Evolutionary conservation across 2,329 filamentous ascomycete species (phyloP).

Genomic region (Peltaster fructicola): DNA sequence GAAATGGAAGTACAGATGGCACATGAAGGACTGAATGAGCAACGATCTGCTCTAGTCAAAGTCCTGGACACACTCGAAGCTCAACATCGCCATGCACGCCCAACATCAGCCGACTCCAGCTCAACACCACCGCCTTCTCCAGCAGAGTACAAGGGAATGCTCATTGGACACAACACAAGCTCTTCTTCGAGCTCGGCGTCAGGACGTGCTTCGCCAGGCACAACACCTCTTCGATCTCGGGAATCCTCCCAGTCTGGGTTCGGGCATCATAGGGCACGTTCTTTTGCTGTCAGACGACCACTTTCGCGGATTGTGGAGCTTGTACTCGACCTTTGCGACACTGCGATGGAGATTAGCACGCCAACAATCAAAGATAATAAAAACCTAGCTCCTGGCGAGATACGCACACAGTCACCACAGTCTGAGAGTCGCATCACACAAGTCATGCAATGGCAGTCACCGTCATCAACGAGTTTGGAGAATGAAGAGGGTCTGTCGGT

Average conservation of each 20-base stretch:
- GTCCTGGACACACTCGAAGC: conserved; percentile 84
- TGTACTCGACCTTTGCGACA: conserved; percentile 87
- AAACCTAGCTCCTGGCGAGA: conserved; percentile 49
- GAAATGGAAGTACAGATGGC: conserved; percentile 97
- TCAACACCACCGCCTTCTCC: conserved; percentile 15
- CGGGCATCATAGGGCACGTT: conserved; percentile 64
- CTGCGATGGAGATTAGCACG: conserved; percentile 82
- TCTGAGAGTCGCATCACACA: conserved; percentile 91
- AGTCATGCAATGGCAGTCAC: conserved; percentile 91
- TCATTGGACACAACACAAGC: conserved; percentile 61
- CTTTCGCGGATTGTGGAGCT: conserved; percentile 88
- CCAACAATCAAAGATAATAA: conserved; percentile 78
- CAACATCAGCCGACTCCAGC: conserved; percentile 33
- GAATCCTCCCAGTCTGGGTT: conserved; percentile 49
- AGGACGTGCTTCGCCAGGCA: conserved; percentile 51
- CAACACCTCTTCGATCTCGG: conserved; percentile 43
- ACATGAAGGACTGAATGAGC: conserved; percentile 80
- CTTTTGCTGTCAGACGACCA: conserved; percentile 79
- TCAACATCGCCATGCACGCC: conserved; percentile 44
- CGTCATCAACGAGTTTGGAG: conserved; percentile 75
- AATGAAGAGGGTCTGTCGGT: conserved; percentile 80
- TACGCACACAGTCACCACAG: conserved; percentile 85
- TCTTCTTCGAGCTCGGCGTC: conserved; percentile 47
- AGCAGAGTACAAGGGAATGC: conserved; percentile 73
- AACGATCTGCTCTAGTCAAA: conserved; percentile 85